Evolutionary conservation across 2,329 filamentous ascomycete genomes (phyloP).

Genomic region (Fusarium fujikuroi): DNA sequence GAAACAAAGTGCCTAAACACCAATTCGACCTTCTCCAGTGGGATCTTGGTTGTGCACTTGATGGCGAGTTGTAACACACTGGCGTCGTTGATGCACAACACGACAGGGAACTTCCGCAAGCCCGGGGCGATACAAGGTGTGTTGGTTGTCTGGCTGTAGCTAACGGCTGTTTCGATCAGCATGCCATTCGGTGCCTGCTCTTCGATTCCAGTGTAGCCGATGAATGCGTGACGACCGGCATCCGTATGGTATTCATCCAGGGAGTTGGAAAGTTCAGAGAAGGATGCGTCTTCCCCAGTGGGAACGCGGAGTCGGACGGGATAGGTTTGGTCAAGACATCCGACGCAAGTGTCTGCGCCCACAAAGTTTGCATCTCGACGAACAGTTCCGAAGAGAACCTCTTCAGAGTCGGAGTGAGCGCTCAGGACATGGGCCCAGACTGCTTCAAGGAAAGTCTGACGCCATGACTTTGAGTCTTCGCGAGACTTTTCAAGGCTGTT

Average conservation of each 20-base stretch:
- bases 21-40: background rate
- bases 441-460: conserved; percentile 2
- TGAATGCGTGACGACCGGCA: background rate
- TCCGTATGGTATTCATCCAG: background rate
- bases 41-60: conserved; percentile 9
- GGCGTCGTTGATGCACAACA: conserved; percentile 9
- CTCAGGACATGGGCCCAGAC: background rate
- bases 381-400: conserved; percentile 1
- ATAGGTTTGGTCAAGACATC: conserved; percentile 6
- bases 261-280: background rate
- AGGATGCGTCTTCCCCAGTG: background rate
- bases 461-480: background rate
- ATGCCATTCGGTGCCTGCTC: background rate
- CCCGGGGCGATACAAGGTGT: conserved; percentile 1
- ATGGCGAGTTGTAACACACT: background rate
- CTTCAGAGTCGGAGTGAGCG: background rate
- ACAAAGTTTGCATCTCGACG: conserved; percentile 9
- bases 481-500: background rate
- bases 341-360: conserved; percentile 4
- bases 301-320: background rate
- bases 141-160: conserved; percentile 15
- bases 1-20: background rate
- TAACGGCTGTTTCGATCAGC: conserved; percentile 1
- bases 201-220: conserved; percentile 1
- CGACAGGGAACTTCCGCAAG: background rate